Evolutionary conservation across 139 green algal genomes (phyloP).

Genomic region (Chlorella sp.): DNA sequence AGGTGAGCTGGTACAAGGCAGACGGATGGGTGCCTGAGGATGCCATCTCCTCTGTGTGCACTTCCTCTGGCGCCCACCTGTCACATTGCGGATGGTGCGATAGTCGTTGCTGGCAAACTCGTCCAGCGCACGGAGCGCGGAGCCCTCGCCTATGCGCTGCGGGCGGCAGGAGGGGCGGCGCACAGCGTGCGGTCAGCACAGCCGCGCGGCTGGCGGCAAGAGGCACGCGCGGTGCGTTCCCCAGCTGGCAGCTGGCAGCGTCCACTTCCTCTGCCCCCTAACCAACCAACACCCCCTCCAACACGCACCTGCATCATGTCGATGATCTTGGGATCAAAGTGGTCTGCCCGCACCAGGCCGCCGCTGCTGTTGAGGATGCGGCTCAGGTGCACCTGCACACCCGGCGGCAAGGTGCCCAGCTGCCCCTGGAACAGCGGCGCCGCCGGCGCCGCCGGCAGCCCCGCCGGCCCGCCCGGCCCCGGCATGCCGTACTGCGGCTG

Average conservation of each 20-base stretch:
- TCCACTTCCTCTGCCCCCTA: not conserved
- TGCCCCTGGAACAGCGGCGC: conserved; percentile 2
- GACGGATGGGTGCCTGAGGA: too few relatives aligned
- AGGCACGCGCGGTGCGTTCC: not conserved
- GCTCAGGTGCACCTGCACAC: conserved; percentile 20
- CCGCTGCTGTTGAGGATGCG: conserved; percentile 2
- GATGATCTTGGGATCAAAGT: conserved; percentile 26
- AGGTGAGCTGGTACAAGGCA: too few relatives aligned
- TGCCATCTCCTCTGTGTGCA: too few relatives aligned
- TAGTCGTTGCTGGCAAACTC: conserved; percentile 32
- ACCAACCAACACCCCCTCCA: not conserved
- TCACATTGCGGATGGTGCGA: conserved; percentile 17
- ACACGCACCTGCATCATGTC: conserved; percentile 18
- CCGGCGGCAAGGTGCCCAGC: conserved; percentile 2
- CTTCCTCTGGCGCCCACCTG: too few relatives aligned
- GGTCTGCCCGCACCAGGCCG: conserved; percentile 21
- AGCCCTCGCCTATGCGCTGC: conserved; percentile 6
- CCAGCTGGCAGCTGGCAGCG: not conserved
- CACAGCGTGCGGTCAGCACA: not conserved
- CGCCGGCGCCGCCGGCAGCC: not conserved
- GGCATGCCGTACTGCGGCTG: conserved; percentile 9
- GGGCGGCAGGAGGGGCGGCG: not conserved
- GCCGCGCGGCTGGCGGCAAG: too few relatives aligned
- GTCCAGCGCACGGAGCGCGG: conserved; percentile 15
- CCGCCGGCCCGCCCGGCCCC: not conserved